phyloP scores from a whole-genome alignment of 2,329 filamentous ascomycete genomes.

The Fusarium succisae region DNA sequence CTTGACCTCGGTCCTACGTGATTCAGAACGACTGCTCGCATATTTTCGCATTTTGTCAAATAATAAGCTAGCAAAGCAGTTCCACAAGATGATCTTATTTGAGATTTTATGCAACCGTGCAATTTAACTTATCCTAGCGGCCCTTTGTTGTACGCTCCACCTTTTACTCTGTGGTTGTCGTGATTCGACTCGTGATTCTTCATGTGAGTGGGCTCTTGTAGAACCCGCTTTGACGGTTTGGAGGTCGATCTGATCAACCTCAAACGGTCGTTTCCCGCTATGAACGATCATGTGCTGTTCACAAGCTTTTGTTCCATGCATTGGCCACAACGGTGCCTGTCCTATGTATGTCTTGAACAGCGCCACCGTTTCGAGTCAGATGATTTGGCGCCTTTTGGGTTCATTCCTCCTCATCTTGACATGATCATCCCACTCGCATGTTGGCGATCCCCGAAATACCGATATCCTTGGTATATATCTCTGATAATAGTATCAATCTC shows the following conservation, averaged over 20 bases:
- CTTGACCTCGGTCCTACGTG: background rate
- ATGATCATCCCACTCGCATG: constrained; percentile 11
- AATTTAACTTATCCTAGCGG: constrained; percentile 18
- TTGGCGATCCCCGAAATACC: constrained; percentile 14
- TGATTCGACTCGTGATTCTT: constrained; percentile 39
- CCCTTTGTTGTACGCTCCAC: constrained; percentile 9
- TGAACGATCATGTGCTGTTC: constrained; percentile 30
- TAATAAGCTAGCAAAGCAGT: constrained; percentile 28
- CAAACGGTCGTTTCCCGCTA: constrained; percentile 11
- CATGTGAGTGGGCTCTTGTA: constrained; percentile 13
- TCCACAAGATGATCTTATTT: constrained; percentile 37
- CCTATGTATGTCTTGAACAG: constrained; percentile 13
- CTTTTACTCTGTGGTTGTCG: constrained; percentile 10
- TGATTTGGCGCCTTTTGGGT: constrained; percentile 19
- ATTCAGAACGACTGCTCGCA: background rate
- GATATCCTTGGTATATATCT: background rate
- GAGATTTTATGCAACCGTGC: constrained; percentile 29
- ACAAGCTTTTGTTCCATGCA: constrained; percentile 21
- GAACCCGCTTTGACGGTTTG: constrained; percentile 4
- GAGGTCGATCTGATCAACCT: constrained; percentile 7
- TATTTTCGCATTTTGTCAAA: constrained; percentile 33
- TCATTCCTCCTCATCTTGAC: constrained; percentile 4
- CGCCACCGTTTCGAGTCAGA: constrained; percentile 32
- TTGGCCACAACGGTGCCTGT: constrained; percentile 19
- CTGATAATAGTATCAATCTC: background rate